These are phyloP conservation scores for Penicillium concentricum DNA, from an alignment of 2,329 filamentous ascomycete species.

Conservation along the genomic window DNA sequence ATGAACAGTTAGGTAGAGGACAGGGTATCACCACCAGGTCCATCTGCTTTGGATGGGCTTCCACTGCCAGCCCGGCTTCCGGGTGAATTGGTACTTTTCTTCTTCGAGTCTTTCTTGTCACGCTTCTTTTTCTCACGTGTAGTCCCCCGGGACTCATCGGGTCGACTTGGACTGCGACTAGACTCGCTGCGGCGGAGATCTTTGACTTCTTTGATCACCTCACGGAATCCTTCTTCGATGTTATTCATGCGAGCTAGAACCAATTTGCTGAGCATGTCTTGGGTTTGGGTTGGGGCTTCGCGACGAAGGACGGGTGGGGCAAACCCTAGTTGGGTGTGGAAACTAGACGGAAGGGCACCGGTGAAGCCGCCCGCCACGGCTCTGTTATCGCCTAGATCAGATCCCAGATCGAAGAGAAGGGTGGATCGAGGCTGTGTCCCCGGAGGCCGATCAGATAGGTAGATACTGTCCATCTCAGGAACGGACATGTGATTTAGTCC, in stretches of 20 bases:
- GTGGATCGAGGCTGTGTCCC: conserved; percentile 55
- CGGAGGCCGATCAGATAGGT: conserved; percentile 44
- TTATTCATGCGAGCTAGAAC: conserved; percentile 90
- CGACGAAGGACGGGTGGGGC: conserved; percentile 61
- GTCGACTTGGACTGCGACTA: conserved; percentile 29
- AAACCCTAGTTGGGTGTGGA: conserved; percentile 77
- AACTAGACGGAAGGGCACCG: conserved; percentile 68
- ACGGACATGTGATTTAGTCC: conserved; percentile 56
- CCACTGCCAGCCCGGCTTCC: conserved; percentile 23
- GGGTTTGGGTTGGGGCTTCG: conserved; percentile 51
- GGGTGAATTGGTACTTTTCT: conserved; percentile 9
- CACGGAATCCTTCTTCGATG: conserved; percentile 83
- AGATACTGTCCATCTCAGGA: conserved; percentile 56
- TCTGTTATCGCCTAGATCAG: conserved; percentile 65
- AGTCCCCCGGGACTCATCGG: conserved; percentile 25
- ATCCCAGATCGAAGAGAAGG: conserved; percentile 70
- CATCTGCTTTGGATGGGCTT: not conserved
- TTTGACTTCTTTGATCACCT: conserved; percentile 79
- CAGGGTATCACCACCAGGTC: not conserved
- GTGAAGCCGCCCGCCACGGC: conserved; percentile 62
- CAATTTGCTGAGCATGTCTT: conserved; percentile 73
- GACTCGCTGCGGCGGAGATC: conserved; percentile 52
- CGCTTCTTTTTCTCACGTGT: conserved; percentile 30
- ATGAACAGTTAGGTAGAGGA: not conserved
- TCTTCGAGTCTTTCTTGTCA: conserved; percentile 29